Percentiles rank a stretch among this genome's conserved stretches.
These are phyloP conservation scores for Pseudevernia furfuracea DNA, from an alignment of 495 filamentous ascomycete genomes.

Conservation along the genomic window DNA sequence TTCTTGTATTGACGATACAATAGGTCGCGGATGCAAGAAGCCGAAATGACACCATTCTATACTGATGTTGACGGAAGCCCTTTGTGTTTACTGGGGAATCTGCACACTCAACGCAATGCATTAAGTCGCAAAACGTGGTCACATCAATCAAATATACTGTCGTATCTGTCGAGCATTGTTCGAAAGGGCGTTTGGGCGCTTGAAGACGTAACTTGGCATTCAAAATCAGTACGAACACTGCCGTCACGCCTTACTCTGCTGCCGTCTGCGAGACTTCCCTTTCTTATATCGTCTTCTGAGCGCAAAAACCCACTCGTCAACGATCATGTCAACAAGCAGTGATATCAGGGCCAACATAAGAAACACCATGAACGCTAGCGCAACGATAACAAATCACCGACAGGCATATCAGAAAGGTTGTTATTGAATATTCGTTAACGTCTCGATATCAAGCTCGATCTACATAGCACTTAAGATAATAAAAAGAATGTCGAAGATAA, in stretches of 20 bases:
- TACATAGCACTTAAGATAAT: conserved; percentile 28
- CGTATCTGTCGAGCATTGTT: not conserved
- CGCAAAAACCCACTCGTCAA: conserved; percentile 3
- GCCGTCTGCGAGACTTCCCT: not conserved
- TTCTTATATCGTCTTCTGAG: not conserved
- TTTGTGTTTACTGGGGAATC: too few relatives aligned
- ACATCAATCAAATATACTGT: not conserved
- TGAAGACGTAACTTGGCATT: not conserved
- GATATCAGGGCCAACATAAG: not conserved
- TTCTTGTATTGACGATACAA: too few relatives aligned
- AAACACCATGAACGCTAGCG: not conserved
- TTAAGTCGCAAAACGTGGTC: not conserved
- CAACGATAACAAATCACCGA: conserved; percentile 6
- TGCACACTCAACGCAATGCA: not conserved
- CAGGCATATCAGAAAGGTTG: not conserved
- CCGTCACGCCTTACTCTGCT: not conserved
- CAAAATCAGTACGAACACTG: not conserved
- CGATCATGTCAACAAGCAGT: not conserved
- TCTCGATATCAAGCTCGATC: not conserved
- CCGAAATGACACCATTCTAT: too few relatives aligned
- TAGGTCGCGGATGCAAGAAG: too few relatives aligned
- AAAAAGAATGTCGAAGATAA: conserved; percentile 29
- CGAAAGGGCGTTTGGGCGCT: not conserved
- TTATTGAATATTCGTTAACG: not conserved
- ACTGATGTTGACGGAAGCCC: too few relatives aligned